These are phyloP conservation scores for Penicillium sp. DNA, from an alignment of 2,329 filamentous ascomycete genomes.

Conservation along the genomic window DNA sequence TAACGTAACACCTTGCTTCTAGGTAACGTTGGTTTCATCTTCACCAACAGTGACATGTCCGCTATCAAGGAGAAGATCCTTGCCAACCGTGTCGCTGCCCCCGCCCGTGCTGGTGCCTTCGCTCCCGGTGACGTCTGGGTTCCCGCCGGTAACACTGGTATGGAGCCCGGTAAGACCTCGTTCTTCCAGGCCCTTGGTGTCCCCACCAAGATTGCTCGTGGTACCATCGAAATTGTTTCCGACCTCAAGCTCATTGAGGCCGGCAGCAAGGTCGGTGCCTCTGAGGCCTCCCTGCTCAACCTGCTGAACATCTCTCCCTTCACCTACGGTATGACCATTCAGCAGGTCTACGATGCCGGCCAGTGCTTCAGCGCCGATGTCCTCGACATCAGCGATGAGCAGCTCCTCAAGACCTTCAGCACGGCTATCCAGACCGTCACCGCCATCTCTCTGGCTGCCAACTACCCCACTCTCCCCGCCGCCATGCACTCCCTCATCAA, in stretches of 20 bases:
- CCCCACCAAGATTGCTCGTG: slow-evolving; percentile 99
- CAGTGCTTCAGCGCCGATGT: slow-evolving; percentile 84
- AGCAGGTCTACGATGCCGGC: slow-evolving; percentile 96
- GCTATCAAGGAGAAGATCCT: slow-evolving; percentile 89
- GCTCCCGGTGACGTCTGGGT: slow-evolving; percentile 92
- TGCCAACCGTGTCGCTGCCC: slow-evolving; percentile 93
- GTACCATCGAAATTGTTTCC: slow-evolving; percentile 99
- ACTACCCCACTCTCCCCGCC: slow-evolving; percentile 94
- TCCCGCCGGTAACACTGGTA: slow-evolving; percentile 98
- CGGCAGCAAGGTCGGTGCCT: slow-evolving; percentile 91
- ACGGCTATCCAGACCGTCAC: slow-evolving; percentile 83
- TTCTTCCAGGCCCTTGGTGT: slow-evolving; percentile 99
- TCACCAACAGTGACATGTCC: slow-evolving; percentile 98
- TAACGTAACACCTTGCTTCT: slow-evolving; percentile 2
- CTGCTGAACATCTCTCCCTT: slow-evolving; percentile 99
- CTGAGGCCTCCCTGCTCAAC: slow-evolving; percentile 98
- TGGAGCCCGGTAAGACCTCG: slow-evolving; percentile 99
- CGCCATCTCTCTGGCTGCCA: slow-evolving; percentile 83
- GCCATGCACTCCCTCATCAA: slow-evolving; percentile 97
- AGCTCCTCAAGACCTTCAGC: slow-evolving; percentile 82
- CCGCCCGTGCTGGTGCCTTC: slow-evolving; percentile 94
- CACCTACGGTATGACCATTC: slow-evolving; percentile 96
- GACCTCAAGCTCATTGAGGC: slow-evolving; percentile 98
- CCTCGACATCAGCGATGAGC: slow-evolving; percentile 90
- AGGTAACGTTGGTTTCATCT: slow-evolving; percentile 98